phyloP scores from a whole-genome alignment of 352 stramenopile species.

The Globisporangium acanthophoron region DNA sequence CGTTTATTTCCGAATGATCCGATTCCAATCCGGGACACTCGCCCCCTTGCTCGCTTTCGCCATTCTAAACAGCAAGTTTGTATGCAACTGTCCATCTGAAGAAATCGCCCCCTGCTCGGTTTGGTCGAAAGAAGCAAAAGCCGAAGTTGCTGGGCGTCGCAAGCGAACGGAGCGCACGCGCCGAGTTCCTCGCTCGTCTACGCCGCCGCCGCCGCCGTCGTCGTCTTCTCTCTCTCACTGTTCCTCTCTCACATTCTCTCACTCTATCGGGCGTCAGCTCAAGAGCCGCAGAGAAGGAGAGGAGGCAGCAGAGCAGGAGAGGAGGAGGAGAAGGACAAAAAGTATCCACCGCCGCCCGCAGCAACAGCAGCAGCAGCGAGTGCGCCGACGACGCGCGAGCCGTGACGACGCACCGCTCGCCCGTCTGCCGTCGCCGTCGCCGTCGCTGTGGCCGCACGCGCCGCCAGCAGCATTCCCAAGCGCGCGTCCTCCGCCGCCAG shows the following conservation, averaged over 20 bases:
- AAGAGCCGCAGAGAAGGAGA: not conserved
- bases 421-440: conserved; percentile 8
- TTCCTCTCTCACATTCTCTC: not conserved
- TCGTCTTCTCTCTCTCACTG: too few species aligned
- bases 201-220: too few species aligned
- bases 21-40: too few species aligned
- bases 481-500: conserved; percentile 12
- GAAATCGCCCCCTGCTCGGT: not conserved
- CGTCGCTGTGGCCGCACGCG: conserved; percentile 4
- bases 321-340: conserved; percentile 17
- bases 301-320: not conserved
- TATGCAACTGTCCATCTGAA: not conserved
- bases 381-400: conserved; percentile 11
- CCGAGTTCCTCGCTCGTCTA: not conserved
- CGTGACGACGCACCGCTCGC: conserved; percentile 13
- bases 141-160: too few species aligned
- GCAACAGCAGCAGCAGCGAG: conserved; percentile 14
- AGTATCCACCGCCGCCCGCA: conserved; percentile 14
- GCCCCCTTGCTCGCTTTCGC: not conserved
- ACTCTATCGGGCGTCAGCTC: not conserved
- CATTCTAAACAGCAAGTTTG: not conserved
- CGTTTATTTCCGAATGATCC: too few species aligned
- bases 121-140: not conserved
- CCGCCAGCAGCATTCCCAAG: conserved; percentile 17
- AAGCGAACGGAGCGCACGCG: too few species aligned